Conservation (phyloP, 495 filamentous ascomycete genomes). For the Lophiotrema nucula region DNA sequence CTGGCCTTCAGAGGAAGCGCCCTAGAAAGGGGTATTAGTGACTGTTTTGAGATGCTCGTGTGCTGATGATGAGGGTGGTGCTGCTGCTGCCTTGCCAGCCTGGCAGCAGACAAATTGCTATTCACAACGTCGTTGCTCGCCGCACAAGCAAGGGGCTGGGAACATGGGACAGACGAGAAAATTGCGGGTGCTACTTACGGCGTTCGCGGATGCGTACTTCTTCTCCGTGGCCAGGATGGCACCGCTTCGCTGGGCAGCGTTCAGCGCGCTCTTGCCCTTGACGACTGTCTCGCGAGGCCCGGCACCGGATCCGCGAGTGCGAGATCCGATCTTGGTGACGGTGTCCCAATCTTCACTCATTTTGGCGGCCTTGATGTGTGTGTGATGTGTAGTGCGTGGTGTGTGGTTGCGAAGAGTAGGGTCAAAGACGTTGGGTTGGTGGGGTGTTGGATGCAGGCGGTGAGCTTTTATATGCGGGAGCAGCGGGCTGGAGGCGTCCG, state of each 20-base stretch:
- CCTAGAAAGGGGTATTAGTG: conserved; percentile 4
- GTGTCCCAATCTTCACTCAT: conserved; percentile 80
- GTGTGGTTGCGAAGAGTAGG: too few relatives aligned
- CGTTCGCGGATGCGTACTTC: conserved; percentile 75
- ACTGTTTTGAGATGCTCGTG: background rate
- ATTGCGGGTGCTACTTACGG: conserved; percentile 57
- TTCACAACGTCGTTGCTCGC: too few relatives aligned
- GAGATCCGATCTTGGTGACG: conserved; percentile 91
- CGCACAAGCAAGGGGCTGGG: too few relatives aligned
- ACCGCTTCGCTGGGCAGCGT: conserved; percentile 83
- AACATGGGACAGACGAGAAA: too few relatives aligned
- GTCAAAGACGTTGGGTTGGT: too few relatives aligned
- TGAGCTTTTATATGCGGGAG: too few relatives aligned
- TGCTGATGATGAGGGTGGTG: too few relatives aligned
- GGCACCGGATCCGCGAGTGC: conserved; percentile 61
- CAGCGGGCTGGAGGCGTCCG: too few relatives aligned
- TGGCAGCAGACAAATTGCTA: too few relatives aligned
- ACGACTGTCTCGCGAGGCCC: conserved; percentile 78
- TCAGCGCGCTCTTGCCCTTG: conserved; percentile 76
- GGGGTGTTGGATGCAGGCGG: too few relatives aligned
- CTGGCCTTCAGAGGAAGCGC: conserved; percentile 79
- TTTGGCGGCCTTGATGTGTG: conserved; percentile 24
- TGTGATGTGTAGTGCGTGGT: too few relatives aligned
- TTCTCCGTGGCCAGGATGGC: conserved; percentile 83
- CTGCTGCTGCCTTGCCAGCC: too few relatives aligned